phyloP scores from a whole-genome alignment of 176 grass and related monocot genomes.

The Poa annua region DNA sequence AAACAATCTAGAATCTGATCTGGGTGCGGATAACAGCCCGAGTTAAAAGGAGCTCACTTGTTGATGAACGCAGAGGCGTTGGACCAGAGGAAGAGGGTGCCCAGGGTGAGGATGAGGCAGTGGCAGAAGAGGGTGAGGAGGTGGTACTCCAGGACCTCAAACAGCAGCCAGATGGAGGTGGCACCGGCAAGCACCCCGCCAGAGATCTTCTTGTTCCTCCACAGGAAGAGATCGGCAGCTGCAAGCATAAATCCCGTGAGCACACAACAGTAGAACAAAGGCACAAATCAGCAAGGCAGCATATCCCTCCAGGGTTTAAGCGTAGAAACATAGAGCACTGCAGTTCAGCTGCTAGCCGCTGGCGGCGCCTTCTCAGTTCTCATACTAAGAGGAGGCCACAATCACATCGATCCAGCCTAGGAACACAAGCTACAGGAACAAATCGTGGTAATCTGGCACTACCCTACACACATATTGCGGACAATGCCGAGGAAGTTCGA shows the following conservation, averaged over 20 bases:
- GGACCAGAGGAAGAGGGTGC: constrained; percentile 84
- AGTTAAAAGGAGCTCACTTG: constrained; percentile 61
- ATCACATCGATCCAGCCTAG: background rate
- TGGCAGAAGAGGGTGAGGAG: constrained; percentile 71
- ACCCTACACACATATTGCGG: background rate
- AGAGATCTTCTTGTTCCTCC: constrained; percentile 96
- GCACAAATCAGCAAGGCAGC: background rate
- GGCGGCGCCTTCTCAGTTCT: background rate
- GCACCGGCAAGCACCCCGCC: constrained; percentile 58
- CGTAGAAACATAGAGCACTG: background rate
- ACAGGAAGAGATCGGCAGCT: constrained; percentile 95
- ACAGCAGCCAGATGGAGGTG: constrained; percentile 82
- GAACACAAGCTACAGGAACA: background rate
- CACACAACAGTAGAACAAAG: background rate
- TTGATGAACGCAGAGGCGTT: constrained; percentile 75
- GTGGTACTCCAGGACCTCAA: constrained; percentile 88
- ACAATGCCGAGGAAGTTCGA: background rate
- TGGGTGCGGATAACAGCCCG: background rate
- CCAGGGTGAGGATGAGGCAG: constrained; percentile 65
- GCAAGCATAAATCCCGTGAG: constrained; percentile 24
- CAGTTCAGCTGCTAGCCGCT: background rate
- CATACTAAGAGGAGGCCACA: background rate
- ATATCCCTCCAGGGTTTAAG: constrained; percentile 32
- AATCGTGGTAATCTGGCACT: background rate
- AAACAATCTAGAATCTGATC: background rate